Conservation (phyloP, 306 rosid species). For the Quercus dentata region DNA sequence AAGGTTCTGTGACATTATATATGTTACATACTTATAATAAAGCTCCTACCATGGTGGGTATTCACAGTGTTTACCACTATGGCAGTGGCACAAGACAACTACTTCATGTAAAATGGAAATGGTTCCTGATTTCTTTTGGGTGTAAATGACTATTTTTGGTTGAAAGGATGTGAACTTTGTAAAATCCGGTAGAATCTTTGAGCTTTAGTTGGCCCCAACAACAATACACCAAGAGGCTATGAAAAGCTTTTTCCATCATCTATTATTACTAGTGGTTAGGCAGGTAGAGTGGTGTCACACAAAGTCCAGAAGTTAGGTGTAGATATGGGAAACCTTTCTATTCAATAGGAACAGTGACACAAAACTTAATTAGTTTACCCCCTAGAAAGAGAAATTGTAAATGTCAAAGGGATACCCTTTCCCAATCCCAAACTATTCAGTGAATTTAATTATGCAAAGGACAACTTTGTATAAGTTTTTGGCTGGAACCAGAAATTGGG, state of each 20-base stretch:
- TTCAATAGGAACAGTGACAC: slow-evolving; percentile 26
- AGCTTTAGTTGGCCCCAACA: slow-evolving; percentile 5
- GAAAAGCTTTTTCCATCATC: slow-evolving; percentile 28
- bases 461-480: neutral
- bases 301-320: slow-evolving; percentile 56
- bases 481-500: slow-evolving; percentile 28
- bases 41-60: slow-evolving; percentile 11
- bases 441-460: neutral
- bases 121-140: neutral
- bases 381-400: neutral
- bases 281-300: slow-evolving; percentile 39
- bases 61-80: slow-evolving; percentile 17
- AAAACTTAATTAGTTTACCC: neutral
- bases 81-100: neutral
- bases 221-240: neutral
- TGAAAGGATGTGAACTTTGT: no score
- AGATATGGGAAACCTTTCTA: slow-evolving; percentile 36
- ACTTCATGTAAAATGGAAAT: neutral
- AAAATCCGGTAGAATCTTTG: neutral
- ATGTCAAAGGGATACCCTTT: no score
- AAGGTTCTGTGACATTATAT: neutral
- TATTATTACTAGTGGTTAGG: slow-evolving; percentile 30
- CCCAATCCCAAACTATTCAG: neutral
- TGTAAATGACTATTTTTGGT: neutral
- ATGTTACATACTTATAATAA: neutral